phyloP scores from a whole-genome alignment of 768 basidiomycete species.

The Austroboletus eburneus region DNA sequence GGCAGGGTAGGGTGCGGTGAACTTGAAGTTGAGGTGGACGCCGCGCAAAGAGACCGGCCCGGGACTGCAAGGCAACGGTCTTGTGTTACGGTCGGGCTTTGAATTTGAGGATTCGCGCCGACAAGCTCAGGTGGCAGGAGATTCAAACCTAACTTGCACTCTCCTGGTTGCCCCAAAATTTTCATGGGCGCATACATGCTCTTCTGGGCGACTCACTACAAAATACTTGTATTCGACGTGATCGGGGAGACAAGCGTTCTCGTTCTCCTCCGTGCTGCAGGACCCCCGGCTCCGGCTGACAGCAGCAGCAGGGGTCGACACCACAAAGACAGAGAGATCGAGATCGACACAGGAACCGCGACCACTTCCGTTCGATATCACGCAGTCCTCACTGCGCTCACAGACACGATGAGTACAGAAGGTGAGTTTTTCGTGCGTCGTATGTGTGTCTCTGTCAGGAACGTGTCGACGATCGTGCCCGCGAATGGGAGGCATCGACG shows the following conservation, averaged over 20 bases:
- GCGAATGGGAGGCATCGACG: slow-evolving; percentile 1
- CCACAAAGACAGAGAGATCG: slow-evolving; percentile 12
- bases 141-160: too few relatives aligned
- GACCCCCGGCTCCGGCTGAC: too few relatives aligned
- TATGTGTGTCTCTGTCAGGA: slow-evolving; percentile 3
- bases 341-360: background rate
- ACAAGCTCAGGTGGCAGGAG: too few relatives aligned
- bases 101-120: too few relatives aligned
- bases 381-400: slow-evolving; percentile 12
- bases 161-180: slow-evolving; percentile 27
- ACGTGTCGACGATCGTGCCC: slow-evolving; percentile 2
- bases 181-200: slow-evolving; percentile 4
- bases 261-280: slow-evolving; percentile 25
- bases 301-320: slow-evolving; percentile 3
- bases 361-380: slow-evolving; percentile 22
- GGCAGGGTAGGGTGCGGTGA: too few relatives aligned
- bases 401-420: background rate
- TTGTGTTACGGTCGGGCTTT: too few relatives aligned
- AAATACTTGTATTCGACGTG: background rate
- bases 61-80: too few relatives aligned
- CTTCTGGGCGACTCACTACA: slow-evolving; percentile 14
- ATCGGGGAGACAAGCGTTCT: slow-evolving; percentile 20
- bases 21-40: too few relatives aligned
- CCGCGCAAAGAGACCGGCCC: too few relatives aligned
- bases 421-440: background rate